Evolutionary conservation across 2,329 filamentous ascomycete genomes (phyloP).

Genomic region (Colletotrichum paranaense): DNA sequence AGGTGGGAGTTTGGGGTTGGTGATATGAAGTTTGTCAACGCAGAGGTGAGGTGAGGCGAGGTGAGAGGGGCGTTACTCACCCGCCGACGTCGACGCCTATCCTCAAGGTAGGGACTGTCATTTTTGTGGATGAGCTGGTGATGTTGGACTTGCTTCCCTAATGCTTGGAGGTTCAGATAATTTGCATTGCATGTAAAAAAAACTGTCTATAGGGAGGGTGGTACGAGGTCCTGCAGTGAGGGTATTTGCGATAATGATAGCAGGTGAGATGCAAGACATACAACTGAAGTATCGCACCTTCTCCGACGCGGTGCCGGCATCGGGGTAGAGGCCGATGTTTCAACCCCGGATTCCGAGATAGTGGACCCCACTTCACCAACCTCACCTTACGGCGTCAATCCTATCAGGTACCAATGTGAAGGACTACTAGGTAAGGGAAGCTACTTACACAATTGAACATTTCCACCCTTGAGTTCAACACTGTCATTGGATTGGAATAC

Average conservation of each 20-base stretch:
- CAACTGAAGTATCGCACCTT: neutral
- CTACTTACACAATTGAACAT: neutral
- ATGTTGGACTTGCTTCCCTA: neutral
- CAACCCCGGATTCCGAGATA: neutral
- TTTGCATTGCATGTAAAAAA: neutral
- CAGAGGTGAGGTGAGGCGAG: too few species aligned
- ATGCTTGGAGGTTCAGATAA: neutral
- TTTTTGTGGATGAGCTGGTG: neutral
- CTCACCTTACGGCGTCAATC: neutral
- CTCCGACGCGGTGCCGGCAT: conserved; percentile 20
- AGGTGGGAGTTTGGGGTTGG: neutral
- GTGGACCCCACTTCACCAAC: too few species aligned
- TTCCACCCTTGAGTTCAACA: neutral
- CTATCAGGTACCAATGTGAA: neutral
- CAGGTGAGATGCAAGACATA: neutral
- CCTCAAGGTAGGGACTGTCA: conserved; percentile 1
- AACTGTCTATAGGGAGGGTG: too few species aligned
- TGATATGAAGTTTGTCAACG: neutral
- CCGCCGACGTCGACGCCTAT: conserved; percentile 14
- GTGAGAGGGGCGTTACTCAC: neutral
- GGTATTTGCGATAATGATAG: neutral
- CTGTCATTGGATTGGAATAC: neutral
- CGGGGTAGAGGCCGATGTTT: conserved; percentile 9
- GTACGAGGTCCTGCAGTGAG: neutral
- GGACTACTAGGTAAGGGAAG: neutral